phyloP scores from a whole-genome alignment of 2,329 filamentous ascomycete species.

The Epichloe brachyelytri region DNA sequence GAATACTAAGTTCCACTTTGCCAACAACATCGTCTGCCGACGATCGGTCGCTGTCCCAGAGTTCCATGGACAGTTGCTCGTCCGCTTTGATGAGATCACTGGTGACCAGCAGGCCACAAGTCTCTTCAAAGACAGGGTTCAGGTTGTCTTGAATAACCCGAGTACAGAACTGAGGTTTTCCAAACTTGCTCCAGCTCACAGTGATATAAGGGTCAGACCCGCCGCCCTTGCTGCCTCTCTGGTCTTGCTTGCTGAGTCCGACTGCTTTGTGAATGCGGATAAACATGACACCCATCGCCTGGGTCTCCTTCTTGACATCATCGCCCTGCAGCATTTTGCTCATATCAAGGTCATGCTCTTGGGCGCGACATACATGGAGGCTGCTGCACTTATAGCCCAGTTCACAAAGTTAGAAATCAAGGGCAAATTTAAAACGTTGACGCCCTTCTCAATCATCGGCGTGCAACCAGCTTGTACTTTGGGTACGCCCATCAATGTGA shows the following conservation, averaged over 20 bases:
- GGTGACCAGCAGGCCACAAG: slow-evolving; percentile 71
- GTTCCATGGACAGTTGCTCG: slow-evolving; percentile 82
- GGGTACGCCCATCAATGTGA: slow-evolving; percentile 88
- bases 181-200: slow-evolving; percentile 87
- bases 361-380: slow-evolving; percentile 84
- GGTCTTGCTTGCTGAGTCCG: slow-evolving; percentile 84
- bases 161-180: slow-evolving; percentile 95
- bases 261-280: slow-evolving; percentile 80
- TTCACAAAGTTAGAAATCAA: slow-evolving; percentile 95
- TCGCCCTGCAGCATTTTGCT: slow-evolving; percentile 85
- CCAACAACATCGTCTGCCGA: slow-evolving; percentile 92
- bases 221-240: slow-evolving; percentile 66
- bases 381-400: slow-evolving; percentile 78
- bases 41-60: slow-evolving; percentile 91
- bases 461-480: slow-evolving; percentile 82
- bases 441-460: slow-evolving; percentile 80
- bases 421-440: slow-evolving; percentile 84
- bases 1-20: slow-evolving; percentile 85
- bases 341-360: slow-evolving; percentile 91
- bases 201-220: slow-evolving; percentile 95
- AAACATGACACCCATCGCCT: slow-evolving; percentile 81
- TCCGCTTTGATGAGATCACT: slow-evolving; percentile 84
- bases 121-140: slow-evolving; percentile 88
- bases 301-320: slow-evolving; percentile 77
- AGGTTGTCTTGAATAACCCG: slow-evolving; percentile 90